Evolutionary conservation across 2,329 filamentous ascomycete species (phyloP).

Genomic region (Fusarium oligoseptatum): DNA sequence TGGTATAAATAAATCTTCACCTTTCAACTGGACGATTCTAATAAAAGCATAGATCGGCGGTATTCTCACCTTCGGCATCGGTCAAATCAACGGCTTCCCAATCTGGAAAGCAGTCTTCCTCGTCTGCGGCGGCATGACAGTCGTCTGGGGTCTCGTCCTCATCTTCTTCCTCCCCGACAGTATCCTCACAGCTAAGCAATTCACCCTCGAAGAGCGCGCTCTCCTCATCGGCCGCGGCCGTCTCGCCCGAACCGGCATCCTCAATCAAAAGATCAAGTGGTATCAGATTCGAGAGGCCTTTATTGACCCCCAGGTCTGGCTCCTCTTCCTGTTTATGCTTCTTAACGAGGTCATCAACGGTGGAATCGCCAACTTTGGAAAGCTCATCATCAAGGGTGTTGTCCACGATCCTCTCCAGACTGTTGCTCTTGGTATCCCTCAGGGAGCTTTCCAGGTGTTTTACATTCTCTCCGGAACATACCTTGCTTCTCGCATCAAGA

Average conservation of each 20-base stretch:
- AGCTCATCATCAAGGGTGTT: conserved; percentile 64
- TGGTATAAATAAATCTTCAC: too few species aligned
- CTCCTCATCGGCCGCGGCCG: conserved; percentile 74
- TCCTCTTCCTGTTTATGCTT: conserved; percentile 67
- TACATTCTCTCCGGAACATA: conserved; percentile 65
- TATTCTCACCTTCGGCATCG: conserved; percentile 64
- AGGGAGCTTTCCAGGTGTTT: conserved; percentile 65
- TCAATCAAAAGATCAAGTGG: conserved; percentile 62
- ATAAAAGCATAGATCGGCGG: conserved; percentile 49
- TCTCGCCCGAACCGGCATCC: conserved; percentile 60
- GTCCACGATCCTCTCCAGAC: conserved; percentile 53
- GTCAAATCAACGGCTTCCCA: conserved; percentile 59
- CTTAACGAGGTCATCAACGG: conserved; percentile 66
- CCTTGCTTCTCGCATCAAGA: conserved; percentile 61
- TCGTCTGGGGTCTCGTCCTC: conserved; percentile 61
- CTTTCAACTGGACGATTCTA: neutral
- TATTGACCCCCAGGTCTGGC: conserved; percentile 64
- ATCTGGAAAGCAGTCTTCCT: conserved; percentile 68
- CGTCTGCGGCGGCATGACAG: conserved; percentile 61
- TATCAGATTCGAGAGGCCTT: conserved; percentile 63
- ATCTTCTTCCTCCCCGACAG: conserved; percentile 62
- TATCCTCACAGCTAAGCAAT: conserved; percentile 51
- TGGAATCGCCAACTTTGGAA: conserved; percentile 67
- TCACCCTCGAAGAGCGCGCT: conserved; percentile 41
- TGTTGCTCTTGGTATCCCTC: conserved; percentile 65